Conservation (phyloP, 371 early-diverging fungal genomes). For the Lichtheimia ramosa region DNA sequence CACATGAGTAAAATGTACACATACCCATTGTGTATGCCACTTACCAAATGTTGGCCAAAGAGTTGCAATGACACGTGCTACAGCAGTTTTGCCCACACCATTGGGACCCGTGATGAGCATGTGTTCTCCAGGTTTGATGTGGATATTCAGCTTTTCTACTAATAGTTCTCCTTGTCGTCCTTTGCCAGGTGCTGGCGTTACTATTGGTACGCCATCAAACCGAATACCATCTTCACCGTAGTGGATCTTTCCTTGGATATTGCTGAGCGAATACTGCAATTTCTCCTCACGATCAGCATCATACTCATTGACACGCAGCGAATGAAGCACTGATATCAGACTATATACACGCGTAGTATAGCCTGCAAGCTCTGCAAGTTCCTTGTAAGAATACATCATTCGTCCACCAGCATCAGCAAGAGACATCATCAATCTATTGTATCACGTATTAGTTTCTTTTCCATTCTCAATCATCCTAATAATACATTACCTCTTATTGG, state of each 20-base stretch:
- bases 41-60: constrained; percentile 86
- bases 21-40: not conserved
- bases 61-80: constrained; percentile 80
- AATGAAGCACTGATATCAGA: constrained; percentile 69
- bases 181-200: constrained; percentile 66
- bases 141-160: constrained; percentile 57
- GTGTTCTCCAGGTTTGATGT: constrained; percentile 68
- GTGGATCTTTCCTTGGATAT: constrained; percentile 52
- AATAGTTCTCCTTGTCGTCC: constrained; percentile 65
- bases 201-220: constrained; percentile 69
- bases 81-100: constrained; percentile 81
- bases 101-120: constrained; percentile 79
- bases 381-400: constrained; percentile 89
- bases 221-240: constrained; percentile 48
- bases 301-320: constrained; percentile 52
- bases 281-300: constrained; percentile 31
- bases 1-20: not conserved
- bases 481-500: constrained; percentile 72
- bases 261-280: constrained; percentile 42
- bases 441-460: not conserved
- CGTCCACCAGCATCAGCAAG: constrained; percentile 91
- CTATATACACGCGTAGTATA: constrained; percentile 83
- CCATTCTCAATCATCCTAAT: not conserved
- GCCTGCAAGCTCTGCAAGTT: constrained; percentile 83
- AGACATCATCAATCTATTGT: constrained; percentile 68